Percentiles rank a stretch among this genome's conserved stretches.
phyloP scores from a whole-genome alignment of 345 rosid species.

The Arabis hirsuta region DNA sequence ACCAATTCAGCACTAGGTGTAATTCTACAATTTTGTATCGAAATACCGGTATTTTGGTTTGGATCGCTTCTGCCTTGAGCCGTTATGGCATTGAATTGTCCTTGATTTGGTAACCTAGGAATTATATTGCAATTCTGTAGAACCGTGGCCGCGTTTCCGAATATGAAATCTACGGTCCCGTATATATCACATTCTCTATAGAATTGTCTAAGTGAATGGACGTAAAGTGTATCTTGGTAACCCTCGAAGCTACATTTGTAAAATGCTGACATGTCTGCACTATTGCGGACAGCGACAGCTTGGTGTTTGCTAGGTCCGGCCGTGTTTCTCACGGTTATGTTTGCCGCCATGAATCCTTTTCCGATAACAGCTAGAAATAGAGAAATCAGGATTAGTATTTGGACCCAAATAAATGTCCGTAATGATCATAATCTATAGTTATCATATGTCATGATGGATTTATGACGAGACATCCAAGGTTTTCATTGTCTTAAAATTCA shows the following conservation, averaged over 20 bases:
- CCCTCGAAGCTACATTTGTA: slow-evolving; percentile 60
- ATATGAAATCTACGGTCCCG: slow-evolving; percentile 66
- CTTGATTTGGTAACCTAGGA: slow-evolving; percentile 33
- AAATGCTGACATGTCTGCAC: slow-evolving; percentile 57
- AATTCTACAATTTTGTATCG: slow-evolving; percentile 51
- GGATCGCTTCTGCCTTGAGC: slow-evolving; percentile 64
- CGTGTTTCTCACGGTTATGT: slow-evolving; percentile 59
- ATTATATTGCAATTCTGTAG: slow-evolving; percentile 43
- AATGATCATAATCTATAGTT: too few relatives aligned
- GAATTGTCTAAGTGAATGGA: slow-evolving; percentile 61
- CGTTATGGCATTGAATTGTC: slow-evolving; percentile 52
- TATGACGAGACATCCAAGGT: too few relatives aligned
- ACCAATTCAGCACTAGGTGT: slow-evolving; percentile 46
- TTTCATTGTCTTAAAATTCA: too few relatives aligned
- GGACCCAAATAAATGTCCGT: too few relatives aligned
- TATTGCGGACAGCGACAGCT: slow-evolving; percentile 59
- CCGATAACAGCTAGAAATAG: slow-evolving; percentile 46
- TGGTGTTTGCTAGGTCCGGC: slow-evolving; percentile 62
- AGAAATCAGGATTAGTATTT: too few relatives aligned
- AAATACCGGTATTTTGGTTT: slow-evolving; percentile 57
- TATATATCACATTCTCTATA: slow-evolving; percentile 56
- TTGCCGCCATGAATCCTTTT: slow-evolving; percentile 54
- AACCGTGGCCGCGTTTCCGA: slow-evolving; percentile 44
- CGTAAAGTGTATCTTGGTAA: slow-evolving; percentile 62
- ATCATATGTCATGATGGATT: too few relatives aligned